Evolutionary conservation across 257 asterid genomes (phyloP).

Genomic region (Cinchona pubescens): DNA sequence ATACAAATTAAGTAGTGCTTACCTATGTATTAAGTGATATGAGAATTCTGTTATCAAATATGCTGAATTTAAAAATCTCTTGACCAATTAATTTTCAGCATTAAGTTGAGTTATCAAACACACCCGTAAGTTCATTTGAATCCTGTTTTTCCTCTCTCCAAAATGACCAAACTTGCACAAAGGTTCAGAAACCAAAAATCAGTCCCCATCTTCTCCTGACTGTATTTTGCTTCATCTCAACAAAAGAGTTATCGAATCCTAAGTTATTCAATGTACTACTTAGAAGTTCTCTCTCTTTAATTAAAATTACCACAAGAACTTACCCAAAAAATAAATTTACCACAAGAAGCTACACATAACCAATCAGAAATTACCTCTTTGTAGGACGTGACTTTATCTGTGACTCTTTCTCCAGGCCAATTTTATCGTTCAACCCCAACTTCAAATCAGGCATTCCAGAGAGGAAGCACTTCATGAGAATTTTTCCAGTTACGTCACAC

Average conservation of each 20-base stretch:
- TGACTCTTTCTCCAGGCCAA: conserved; percentile 98
- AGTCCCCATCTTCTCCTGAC: not conserved
- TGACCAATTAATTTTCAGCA: too few relatives aligned
- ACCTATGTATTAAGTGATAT: too few relatives aligned
- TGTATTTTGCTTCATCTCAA: not conserved
- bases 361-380: conserved; percentile 56
- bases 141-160: not conserved
- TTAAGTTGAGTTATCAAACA: too few relatives aligned
- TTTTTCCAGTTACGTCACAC: conserved; percentile 95
- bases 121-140: too few relatives aligned
- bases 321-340: not conserved
- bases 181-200: not conserved
- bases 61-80: too few relatives aligned
- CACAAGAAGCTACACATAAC: not conserved
- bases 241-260: not conserved
- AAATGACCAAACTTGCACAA: not conserved
- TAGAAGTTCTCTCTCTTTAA: not conserved
- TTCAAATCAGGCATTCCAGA: conserved; percentile 99
- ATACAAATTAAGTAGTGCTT: too few relatives aligned
- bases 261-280: not conserved
- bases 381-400: conserved; percentile 95
- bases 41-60: too few relatives aligned
- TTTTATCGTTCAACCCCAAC: conserved; percentile 97
- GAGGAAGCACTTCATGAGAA: conserved; percentile 98
- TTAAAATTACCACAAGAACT: not conserved